phyloP scores from a whole-genome alignment of 164 flowering plant species.

The Warburgia ugandensis region DNA sequence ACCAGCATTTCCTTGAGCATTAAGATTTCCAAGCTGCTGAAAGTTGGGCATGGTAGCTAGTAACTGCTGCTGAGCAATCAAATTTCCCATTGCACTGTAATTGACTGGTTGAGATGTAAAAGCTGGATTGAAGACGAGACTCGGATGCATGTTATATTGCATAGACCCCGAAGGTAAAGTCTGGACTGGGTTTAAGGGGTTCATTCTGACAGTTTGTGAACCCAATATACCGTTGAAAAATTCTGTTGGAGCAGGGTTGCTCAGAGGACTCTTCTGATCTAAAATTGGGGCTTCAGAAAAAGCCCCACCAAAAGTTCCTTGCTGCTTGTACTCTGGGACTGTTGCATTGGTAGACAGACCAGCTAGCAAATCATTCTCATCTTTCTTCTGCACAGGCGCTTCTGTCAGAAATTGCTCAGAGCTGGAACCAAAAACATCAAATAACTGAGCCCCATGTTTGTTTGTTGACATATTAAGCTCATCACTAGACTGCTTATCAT shows the following conservation, averaged over 20 bases:
- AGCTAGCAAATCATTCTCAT: constrained; percentile 49
- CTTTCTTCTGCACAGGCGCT: constrained; percentile 19
- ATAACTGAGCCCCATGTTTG: constrained; percentile 27
- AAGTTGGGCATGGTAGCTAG: constrained; percentile 72
- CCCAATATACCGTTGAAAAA: constrained; percentile 28
- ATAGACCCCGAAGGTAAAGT: constrained; percentile 43
- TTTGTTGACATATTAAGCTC: constrained; percentile 17
- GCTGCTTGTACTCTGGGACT: constrained; percentile 23
- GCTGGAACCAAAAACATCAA: constrained; percentile 59
- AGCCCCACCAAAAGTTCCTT: constrained; percentile 19
- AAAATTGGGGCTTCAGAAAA: constrained; percentile 26
- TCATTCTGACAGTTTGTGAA: constrained; percentile 32
- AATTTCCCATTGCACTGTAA: constrained; percentile 63
- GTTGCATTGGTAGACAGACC: constrained; percentile 44
- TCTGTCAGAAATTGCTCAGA: constrained; percentile 27
- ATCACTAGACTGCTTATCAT: constrained; percentile 24
- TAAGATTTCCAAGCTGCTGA: constrained; percentile 54
- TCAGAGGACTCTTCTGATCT: constrained; percentile 18
- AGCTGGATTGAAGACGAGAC: constrained; percentile 53
- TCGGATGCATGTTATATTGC: constrained; percentile 51
- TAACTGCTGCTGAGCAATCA: constrained; percentile 74
- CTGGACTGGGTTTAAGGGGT: constrained; percentile 30
- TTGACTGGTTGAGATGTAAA: constrained; percentile 50
- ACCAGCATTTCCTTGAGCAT: constrained; percentile 30
- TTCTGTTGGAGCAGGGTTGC: constrained; percentile 26